Evolutionary conservation across 106 monocot species (phyloP), one percentile per base, ranked within the genome.

Genomic region (Dioscorea alata): DNA sequence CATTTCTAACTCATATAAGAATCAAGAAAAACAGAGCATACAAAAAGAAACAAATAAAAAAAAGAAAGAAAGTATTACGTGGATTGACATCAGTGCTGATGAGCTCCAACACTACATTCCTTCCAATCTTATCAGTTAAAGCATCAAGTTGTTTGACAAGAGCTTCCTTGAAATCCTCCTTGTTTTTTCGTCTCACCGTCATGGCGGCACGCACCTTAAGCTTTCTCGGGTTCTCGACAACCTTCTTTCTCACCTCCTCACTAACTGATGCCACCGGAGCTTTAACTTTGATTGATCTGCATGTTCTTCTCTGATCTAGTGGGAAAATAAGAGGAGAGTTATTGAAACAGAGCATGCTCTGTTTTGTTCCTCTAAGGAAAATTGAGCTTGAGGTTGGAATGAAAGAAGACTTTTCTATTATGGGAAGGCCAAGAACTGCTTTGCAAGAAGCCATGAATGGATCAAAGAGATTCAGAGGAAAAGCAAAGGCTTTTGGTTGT

Each of bases 111-210:
- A 71, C 80, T 18, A 95, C 83, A 61, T 75, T 81, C 59, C 79
- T 62, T 25, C 94, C 94, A 28, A 95, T 68, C 68, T 79, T 83
- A 31, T 90, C 94, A 23, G 78, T 72, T 23, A 94, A 23, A 17
- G 85, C 83, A 24, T 95, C 94, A 33, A 84, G 66, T 10, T 83
- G 81, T 14, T 78, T 76, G 31, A 75, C 80, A 22, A 90, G 69
- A 54, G 71, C 69, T 64, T 83, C 94, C 19, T 74, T 85, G 25
- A 90, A n/a, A 28, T 82, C 83, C 71, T 83, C 81, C 72, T 87
- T 88, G 25, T 48, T 75, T 82, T 82, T 95, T 50, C 81, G 74
- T 74, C 88, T 83, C 57, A 95, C 85, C 9, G 88, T 95, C 58
- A 95, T 60, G 21, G 81, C 75, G 12, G 85, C 91, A 49, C 85